Evolutionary conservation across 345 rosid genomes (phyloP), one percentile per base, ranked within the genome.

Genomic region (Nasturtium officinale): DNA sequence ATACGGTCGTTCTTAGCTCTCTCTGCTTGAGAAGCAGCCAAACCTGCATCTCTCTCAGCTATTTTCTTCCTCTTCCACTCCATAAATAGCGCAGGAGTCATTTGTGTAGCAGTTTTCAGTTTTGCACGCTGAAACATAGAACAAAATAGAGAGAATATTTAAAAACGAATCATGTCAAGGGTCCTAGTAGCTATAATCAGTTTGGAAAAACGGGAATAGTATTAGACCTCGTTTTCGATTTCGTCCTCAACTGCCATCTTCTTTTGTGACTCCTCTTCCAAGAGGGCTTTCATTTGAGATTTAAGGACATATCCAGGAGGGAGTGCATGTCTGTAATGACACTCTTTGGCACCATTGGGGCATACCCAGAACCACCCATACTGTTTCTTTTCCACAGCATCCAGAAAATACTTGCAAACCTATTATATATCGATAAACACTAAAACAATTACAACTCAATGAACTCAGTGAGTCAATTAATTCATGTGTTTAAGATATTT

Each of bases 1-100:
- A 95, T 90, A n/a, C 97, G 89, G 75, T 91, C 99, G 78, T 89
- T 89, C 87, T 95, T 95, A 65, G 96, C 99, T 76, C 99, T 91
- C 11, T 94, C 99, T 10, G 97, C 99, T 67, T 74, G 91, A 73
- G 74, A 84, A 10, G 87, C 87, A 75, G 91, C 96, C 81, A 94
- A 84, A 74, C 93, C 84, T 2, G 86, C 97, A 42, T 94, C 96
- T 80, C 84, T 85, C 79, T 87, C 97, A 42, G 88, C 91, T 12
- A 74, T 82, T 84, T 88, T 91, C 83, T 84, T 89, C 82, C 64
- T 86, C 84, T 88, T 94, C 99, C 99, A 94, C 79, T 89, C 89
- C 87, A 85, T 70, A 81, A 94, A 94, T 57, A 94, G 66, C 8
- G 90, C 96, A 11, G 97, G 86, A 68, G 86, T 94, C 90, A 94